Percentiles rank a stretch among this genome's conserved stretches.
These are phyloP conservation scores for Penicillium silybi DNA, from an alignment of 495 filamentous ascomycete genomes.

Conservation along the genomic window DNA sequence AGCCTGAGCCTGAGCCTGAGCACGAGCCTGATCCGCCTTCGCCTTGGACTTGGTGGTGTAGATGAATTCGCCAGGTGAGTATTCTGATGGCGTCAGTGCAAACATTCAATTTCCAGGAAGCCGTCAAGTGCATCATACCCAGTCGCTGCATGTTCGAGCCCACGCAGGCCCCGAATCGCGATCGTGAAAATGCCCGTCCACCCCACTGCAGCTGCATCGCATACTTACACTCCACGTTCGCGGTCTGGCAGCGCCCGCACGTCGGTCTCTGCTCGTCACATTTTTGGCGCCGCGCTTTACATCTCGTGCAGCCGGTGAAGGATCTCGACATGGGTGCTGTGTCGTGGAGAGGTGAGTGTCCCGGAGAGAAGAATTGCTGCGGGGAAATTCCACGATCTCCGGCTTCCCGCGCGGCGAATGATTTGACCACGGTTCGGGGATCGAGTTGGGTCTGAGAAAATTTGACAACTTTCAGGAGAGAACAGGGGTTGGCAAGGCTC, in stretches of 20 bases:
- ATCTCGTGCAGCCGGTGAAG: constrained; percentile 44
- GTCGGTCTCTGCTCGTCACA: constrained; percentile 40
- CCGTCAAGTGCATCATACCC: constrained; percentile 18
- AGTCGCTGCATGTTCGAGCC: constrained; percentile 42
- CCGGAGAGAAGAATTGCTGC: constrained; percentile 20
- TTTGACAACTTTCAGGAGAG: background rate
- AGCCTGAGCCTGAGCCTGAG: constrained; percentile 3
- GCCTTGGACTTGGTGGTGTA: constrained; percentile 37
- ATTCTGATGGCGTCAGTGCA: constrained; percentile 26
- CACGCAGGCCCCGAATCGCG: constrained; percentile 44
- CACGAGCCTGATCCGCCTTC: background rate
- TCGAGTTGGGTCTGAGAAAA: background rate
- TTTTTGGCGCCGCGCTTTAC: constrained; percentile 45
- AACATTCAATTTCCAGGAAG: background rate
- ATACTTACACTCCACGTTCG: constrained; percentile 34
- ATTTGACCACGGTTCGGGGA: background rate
- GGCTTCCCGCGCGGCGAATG: constrained; percentile 13
- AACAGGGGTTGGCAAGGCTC: background rate
- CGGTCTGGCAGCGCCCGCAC: constrained; percentile 37
- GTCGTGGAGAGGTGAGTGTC: constrained; percentile 2
- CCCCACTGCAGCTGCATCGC: constrained; percentile 41
- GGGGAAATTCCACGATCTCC: constrained; percentile 19
- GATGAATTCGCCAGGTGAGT: constrained; percentile 46
- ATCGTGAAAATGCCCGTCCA: constrained; percentile 42
- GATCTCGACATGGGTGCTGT: constrained; percentile 43